Base-by-base conservation (phyloP, 352 stramenopile genomes). In the Phytophthora niederhauseri region DNA sequence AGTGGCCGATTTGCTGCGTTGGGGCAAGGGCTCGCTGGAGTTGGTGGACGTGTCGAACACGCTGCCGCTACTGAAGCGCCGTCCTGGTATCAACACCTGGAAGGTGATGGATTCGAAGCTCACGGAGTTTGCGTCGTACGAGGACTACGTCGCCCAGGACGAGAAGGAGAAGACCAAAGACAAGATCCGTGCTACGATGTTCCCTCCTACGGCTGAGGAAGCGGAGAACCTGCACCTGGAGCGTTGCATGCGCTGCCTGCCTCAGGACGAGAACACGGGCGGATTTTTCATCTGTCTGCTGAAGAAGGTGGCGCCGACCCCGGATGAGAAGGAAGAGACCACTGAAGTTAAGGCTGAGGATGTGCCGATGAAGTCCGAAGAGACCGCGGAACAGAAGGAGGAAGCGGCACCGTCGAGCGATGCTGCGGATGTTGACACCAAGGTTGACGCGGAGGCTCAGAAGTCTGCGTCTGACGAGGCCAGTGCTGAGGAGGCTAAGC, bases 231-330 rank as follows among this genome's bases (percentile, higher is more conserved):
- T 98, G 31, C 76, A 97, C 64, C 71, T 99, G 11, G 87, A 99
- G 57, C 80, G 92, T 9, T 99, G 98, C 76, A 94, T 98, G 84
- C 93, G 98, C 11, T 97, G 99, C 46, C 81, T 99, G 43, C 98
- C 98, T 17, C 98, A 99, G 34, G 69, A 80, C 17, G 70, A 94
- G 77, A 93, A 99, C 78, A 99, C 97, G 7, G 98, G 98, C 46
- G 98, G 98, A 0, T 99, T 99, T 76, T 99, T 99, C 79, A 96
- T 99, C 43, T 97, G 93, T 45, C 77, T 99, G 31, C 82, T 99
- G 4, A 86, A 97, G 69, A 99, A 99, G 82, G 84, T 91, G 26
- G 77, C 75, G 24, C 72, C 77, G 22, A 95, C 87, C 7, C 84
- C 84, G 6, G 52, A 73, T 31, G 77, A 76, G 11, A 69, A 79